These are phyloP conservation scores for Chaetothyriales sp. DNA, from an alignment of 2,329 filamentous ascomycete genomes.

Conservation along the genomic window DNA sequence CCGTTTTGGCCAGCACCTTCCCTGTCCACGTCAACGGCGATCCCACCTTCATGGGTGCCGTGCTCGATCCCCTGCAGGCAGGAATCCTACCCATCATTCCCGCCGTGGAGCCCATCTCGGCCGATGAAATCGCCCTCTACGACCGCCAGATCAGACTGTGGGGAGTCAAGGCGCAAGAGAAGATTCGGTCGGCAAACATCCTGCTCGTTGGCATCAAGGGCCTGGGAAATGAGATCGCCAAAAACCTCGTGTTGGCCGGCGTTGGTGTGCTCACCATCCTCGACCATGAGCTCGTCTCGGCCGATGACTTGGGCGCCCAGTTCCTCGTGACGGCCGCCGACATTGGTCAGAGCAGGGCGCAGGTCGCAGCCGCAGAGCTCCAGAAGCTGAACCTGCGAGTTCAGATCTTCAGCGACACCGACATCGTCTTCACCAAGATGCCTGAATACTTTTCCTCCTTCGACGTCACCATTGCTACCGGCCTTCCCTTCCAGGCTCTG, in stretches of 20 bases:
- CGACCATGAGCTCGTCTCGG: constrained; percentile 59
- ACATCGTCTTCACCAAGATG: constrained; percentile 50
- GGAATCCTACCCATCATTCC: neutral
- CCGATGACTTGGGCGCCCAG: constrained; percentile 65
- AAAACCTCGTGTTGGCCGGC: constrained; percentile 89
- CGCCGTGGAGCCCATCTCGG: constrained; percentile 11
- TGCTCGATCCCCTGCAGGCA: neutral
- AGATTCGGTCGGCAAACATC: constrained; percentile 76
- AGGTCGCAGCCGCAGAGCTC: constrained; percentile 62
- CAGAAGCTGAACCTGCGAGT: constrained; percentile 84
- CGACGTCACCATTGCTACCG: constrained; percentile 78
- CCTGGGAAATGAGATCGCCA: constrained; percentile 85
- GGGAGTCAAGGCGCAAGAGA: constrained; percentile 87
- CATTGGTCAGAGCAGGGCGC: constrained; percentile 68
- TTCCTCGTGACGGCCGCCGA: constrained; percentile 65
- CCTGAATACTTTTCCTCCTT: constrained; percentile 63
- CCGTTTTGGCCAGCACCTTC: constrained; percentile 4
- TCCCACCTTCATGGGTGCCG: neutral
- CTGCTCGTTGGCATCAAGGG: constrained; percentile 78
- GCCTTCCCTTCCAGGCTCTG: constrained; percentile 60
- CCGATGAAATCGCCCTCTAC: constrained; percentile 92
- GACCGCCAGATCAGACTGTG: constrained; percentile 94
- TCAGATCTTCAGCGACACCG: constrained; percentile 53
- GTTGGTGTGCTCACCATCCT: constrained; percentile 80
- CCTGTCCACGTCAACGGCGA: constrained; percentile 8